phyloP scores from a whole-genome alignment of 495 filamentous ascomycete genomes.

The Schizothecium vesticola region DNA sequence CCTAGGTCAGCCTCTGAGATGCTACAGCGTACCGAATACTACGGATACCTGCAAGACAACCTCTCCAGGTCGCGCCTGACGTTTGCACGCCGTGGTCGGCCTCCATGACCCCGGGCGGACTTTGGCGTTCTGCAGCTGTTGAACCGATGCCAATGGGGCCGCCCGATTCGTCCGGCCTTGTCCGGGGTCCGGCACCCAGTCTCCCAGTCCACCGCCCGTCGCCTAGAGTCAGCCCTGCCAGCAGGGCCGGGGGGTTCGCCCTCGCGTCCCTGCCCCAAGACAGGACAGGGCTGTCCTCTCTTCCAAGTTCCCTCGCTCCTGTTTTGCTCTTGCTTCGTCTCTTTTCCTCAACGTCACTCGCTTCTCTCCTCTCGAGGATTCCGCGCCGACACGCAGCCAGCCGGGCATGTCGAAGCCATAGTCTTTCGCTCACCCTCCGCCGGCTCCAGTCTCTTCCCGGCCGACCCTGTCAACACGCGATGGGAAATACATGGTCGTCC shows the following conservation, averaged over 20 bases:
- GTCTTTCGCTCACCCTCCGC: background rate
- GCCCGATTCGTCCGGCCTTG: background rate
- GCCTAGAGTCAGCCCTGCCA: background rate
- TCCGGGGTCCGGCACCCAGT: background rate
- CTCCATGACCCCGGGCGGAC: background rate
- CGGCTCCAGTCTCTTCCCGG: background rate
- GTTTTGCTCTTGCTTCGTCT: background rate
- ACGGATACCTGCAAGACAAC: no score
- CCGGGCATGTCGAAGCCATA: constrained; percentile 1
- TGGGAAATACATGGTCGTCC: constrained; percentile 13
- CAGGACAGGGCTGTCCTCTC: background rate
- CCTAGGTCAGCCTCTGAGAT: background rate
- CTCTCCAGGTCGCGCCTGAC: background rate
- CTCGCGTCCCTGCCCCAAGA: background rate
- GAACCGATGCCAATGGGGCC: background rate
- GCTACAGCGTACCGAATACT: no score
- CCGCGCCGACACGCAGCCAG: background rate
- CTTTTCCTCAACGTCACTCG: background rate
- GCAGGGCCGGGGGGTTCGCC: background rate
- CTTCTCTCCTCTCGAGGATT: background rate
- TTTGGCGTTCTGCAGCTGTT: background rate
- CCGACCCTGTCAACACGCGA: background rate
- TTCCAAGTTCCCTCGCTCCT: background rate
- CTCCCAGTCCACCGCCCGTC: background rate
- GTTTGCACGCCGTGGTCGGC: background rate